Base-by-base conservation (phyloP, 345 rosid genomes). In the Lagerstroemia speciosa region DNA sequence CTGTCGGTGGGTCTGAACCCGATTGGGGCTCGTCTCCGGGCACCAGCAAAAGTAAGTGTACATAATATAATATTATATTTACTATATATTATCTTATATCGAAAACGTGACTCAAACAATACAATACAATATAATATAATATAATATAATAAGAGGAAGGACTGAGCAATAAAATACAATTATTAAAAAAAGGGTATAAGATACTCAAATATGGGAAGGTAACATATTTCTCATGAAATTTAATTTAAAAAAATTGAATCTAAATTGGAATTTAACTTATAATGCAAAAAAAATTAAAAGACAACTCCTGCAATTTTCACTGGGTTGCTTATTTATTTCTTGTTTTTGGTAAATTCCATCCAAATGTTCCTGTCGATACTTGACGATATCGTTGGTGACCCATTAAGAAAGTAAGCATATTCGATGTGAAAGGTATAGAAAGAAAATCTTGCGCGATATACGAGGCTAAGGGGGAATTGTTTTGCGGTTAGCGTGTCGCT, bases 1-100 rank as follows among this genome's bases (percentile, higher is more conserved):
- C n/a, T 53, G 60, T 53, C 60, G 60, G 60, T 53, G 60, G 60
- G 14, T 53, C 60, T 14, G 30, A 53, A 53, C 60, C 60, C 60
- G 30, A n/a, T n/a, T n/a, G 27, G n/a, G n/a, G n/a, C n/a, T n/a
- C n/a, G n/a, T n/a, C n/a, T n/a, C n/a, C n/a, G n/a, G n/a, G n/a
- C n/a, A n/a, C n/a, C n/a, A n/a, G n/a, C n/a, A n/a, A n/a, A n/a
- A n/a, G n/a, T n/a, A n/a, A n/a, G n/a, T n/a, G n/a, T n/a, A n/a
- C n/a, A n/a, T n/a, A n/a, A n/a, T n/a, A n/a, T n/a, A n/a, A n/a
- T n/a, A n/a, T n/a, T n/a, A n/a, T n/a, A n/a, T n/a, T n/a, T n/a
- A n/a, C n/a, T n/a, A n/a, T n/a, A n/a, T n/a, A n/a, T n/a, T n/a
- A n/a, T n/a, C n/a, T n/a, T n/a, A n/a, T n/a, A n/a, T n/a, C n/a